Percentiles rank a stretch among this genome's conserved stretches.
phyloP scores from a whole-genome alignment of 2,329 filamentous ascomycete species.

The Aspergillus persii region DNA sequence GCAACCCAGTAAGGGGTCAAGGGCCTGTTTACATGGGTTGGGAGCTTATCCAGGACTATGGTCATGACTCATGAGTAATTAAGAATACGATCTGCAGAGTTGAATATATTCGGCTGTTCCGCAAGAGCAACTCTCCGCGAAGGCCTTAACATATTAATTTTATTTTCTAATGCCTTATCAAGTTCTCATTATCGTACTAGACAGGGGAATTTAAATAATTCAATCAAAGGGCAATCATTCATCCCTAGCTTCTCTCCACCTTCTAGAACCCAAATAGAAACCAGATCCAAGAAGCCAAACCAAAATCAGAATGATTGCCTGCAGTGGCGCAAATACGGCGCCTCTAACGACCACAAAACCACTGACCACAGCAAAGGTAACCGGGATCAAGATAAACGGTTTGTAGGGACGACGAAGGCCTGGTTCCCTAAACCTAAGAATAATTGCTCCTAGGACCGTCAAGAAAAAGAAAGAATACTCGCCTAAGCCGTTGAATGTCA shows the following conservation, averaged over 20 bases:
- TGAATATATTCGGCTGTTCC: too few species aligned
- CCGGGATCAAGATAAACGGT: not conserved
- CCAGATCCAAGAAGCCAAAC: not conserved
- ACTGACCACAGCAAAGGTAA: not conserved
- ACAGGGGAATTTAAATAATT: too few species aligned
- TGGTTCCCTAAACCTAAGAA: slow-evolving; percentile 16
- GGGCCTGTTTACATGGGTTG: too few species aligned
- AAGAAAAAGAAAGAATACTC: slow-evolving; percentile 20
- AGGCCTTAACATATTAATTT: too few species aligned
- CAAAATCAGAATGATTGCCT: not conserved
- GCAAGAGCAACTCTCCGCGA: too few species aligned
- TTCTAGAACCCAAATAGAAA: not conserved
- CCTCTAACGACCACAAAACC: not conserved
- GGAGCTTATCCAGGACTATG: too few species aligned
- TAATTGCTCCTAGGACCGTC: slow-evolving; percentile 14
- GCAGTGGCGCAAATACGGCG: not conserved
- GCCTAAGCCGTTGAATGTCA: slow-evolving; percentile 18
- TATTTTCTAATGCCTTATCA: too few species aligned
- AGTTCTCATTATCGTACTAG: too few species aligned
- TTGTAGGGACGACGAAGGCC: slow-evolving; percentile 14
- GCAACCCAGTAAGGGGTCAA: too few species aligned
- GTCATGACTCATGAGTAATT: too few species aligned
- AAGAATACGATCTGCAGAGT: too few species aligned
- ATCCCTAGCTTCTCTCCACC: not conserved
- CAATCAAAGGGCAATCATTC: not conserved